Conservation (phyloP, 2,329 filamentous ascomycete genomes). For the Exophiala sp. region DNA sequence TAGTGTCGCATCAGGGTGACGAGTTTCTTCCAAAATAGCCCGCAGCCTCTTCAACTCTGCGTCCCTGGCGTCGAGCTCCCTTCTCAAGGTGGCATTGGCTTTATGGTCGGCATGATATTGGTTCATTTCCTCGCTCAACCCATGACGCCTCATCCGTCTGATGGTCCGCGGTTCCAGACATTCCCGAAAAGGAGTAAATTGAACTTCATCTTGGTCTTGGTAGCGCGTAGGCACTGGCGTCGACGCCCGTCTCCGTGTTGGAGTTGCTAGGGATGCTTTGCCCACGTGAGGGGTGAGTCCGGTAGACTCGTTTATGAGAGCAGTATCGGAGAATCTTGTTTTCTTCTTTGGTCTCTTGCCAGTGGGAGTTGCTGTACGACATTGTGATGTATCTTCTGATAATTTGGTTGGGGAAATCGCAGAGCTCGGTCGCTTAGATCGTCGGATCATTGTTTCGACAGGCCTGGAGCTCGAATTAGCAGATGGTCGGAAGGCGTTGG, state of each 20-base stretch:
- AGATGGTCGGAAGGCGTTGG: too few relatives aligned
- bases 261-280: conserved; percentile 36
- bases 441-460: conserved; percentile 7
- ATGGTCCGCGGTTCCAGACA: conserved; percentile 40
- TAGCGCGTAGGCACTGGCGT: conserved; percentile 30
- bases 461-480: too few relatives aligned
- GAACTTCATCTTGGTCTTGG: conserved; percentile 33
- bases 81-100: conserved; percentile 26
- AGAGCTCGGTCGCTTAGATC: conserved; percentile 22
- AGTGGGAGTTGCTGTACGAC: conserved; percentile 22
- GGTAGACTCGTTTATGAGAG: conserved; percentile 31
- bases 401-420: conserved; percentile 25
- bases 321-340: conserved; percentile 44
- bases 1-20: background rate
- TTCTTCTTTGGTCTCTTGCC: conserved; percentile 34
- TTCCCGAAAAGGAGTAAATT: conserved; percentile 43
- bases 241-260: conserved; percentile 22
- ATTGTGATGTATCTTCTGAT: background rate
- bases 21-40: conserved; percentile 27
- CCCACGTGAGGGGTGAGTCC: conserved; percentile 43
- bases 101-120: conserved; percentile 39
- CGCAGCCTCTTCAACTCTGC: conserved; percentile 30
- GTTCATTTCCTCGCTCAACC: conserved; percentile 45
- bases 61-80: conserved; percentile 31
- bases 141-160: conserved; percentile 40